These are phyloP conservation scores for Tetrapisispora nanseiensis DNA, from an alignment of 805 yeast genomes.

Conservation along the genomic window DNA sequence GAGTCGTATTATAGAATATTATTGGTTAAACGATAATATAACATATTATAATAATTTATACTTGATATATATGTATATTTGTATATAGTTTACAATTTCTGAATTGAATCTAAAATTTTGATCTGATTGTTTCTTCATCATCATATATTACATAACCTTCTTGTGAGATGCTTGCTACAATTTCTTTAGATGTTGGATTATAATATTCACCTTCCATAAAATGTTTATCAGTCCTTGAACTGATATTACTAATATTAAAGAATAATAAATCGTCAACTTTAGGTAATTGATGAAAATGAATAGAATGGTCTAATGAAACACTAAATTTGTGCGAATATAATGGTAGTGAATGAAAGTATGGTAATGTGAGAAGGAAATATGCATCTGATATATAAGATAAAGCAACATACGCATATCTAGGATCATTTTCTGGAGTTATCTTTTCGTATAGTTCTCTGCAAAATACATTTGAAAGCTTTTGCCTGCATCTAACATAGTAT, in stretches of 20 bases:
- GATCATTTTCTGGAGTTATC: slow-evolving; percentile 17
- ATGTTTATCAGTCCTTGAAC: slow-evolving; percentile 44
- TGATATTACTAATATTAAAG: slow-evolving; percentile 38
- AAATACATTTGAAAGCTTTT: slow-evolving; percentile 3
- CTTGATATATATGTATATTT: not conserved
- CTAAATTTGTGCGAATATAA: slow-evolving; percentile 40
- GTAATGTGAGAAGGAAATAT: slow-evolving; percentile 41
- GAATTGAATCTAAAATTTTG: slow-evolving; percentile 11
- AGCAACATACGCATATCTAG: slow-evolving; percentile 42
- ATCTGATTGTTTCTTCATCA: slow-evolving; percentile 11
- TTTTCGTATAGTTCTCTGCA: slow-evolving; percentile 1
- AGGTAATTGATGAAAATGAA: slow-evolving; percentile 48
- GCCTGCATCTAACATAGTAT: slow-evolving; percentile 21
- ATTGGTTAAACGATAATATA: too few relatives aligned
- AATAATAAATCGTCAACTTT: slow-evolving; percentile 43
- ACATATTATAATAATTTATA: not conserved
- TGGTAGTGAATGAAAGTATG: slow-evolving; percentile 40
- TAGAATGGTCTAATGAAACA: slow-evolving; percentile 56
- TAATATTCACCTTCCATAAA: slow-evolving; percentile 51
- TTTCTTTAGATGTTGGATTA: slow-evolving; percentile 35
- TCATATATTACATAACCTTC: slow-evolving; percentile 42
- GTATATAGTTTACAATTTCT: not conserved
- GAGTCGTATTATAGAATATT: too few relatives aligned
- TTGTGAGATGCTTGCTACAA: slow-evolving; percentile 54
- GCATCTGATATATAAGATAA: slow-evolving; percentile 53